Percentiles rank a stretch among this genome's conserved stretches.
Evolutionary conservation across 345 rosid genomes (phyloP).

Genomic region (Carallia pectinifolia): DNA sequence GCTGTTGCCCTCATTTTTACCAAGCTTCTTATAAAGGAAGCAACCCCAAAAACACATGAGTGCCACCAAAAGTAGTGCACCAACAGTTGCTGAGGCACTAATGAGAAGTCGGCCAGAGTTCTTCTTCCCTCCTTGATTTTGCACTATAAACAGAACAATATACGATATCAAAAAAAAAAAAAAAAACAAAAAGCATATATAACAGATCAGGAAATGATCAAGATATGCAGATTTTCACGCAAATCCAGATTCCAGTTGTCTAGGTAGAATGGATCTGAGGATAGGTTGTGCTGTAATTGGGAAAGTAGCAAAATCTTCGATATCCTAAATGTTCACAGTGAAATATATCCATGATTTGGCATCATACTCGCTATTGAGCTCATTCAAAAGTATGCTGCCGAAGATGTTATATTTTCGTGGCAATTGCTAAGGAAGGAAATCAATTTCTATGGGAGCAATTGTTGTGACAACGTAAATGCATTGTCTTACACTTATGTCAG

Average conservation of each 20-base stretch:
- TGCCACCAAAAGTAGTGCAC: constrained; percentile 95
- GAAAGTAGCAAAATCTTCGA: no score
- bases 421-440: no score
- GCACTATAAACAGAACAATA: constrained; percentile 43
- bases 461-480: no score
- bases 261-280: neutral
- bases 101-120: constrained; percentile 75
- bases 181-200: neutral
- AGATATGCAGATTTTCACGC: neutral
- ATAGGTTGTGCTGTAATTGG: neutral
- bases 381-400: no score
- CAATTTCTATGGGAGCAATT: no score
- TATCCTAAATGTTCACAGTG: no score
- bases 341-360: no score
- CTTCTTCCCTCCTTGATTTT: constrained; percentile 60
- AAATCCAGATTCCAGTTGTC: neutral
- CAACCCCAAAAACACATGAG: constrained; percentile 99
- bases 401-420: no score
- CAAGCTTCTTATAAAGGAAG: constrained; percentile 94
- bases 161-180: constrained; percentile 9
- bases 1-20: constrained; percentile 68
- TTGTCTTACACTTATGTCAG: no score
- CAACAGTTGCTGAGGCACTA: constrained; percentile 93
- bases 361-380: no score
- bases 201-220: neutral